Evolutionary conservation across 768 basidiomycete genomes (phyloP).

Genomic region (Termitomyces sp.): DNA sequence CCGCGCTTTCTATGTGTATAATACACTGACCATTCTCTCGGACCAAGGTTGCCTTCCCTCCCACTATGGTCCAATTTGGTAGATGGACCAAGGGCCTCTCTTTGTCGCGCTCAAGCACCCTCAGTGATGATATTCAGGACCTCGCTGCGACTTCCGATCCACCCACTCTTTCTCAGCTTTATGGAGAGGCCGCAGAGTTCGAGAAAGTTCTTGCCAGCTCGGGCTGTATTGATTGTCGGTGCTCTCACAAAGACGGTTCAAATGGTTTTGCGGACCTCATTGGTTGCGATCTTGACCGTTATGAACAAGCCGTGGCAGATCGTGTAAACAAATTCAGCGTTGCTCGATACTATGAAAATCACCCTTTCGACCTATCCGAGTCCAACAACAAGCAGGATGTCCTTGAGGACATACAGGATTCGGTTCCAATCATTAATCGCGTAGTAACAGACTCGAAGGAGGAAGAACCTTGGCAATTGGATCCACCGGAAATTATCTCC

Average conservation of each 20-base stretch:
- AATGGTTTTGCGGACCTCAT: conserved; percentile 38
- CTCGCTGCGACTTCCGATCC: conserved; percentile 8
- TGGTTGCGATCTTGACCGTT: conserved; percentile 29
- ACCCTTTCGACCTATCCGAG: conserved; percentile 18
- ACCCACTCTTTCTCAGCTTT: conserved; percentile 28
- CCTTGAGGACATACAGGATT: background rate
- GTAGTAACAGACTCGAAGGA: conserved; percentile 15
- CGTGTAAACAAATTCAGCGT: conserved; percentile 34
- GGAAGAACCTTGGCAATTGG: conserved; percentile 26
- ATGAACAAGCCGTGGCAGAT: conserved; percentile 27
- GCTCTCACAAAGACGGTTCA: conserved; percentile 15
- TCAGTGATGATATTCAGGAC: conserved; percentile 13
- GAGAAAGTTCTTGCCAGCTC: conserved; percentile 26
- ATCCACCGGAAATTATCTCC: conserved; percentile 41
- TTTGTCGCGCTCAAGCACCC: conserved; percentile 6
- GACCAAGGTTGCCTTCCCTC: background rate
- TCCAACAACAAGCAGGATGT: background rate
- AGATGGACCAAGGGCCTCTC: conserved; percentile 7
- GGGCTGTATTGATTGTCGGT: conserved; percentile 17
- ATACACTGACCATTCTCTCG: background rate
- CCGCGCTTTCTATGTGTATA: background rate
- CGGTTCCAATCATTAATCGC: conserved; percentile 18
- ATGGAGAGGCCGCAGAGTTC: conserved; percentile 32
- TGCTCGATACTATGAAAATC: conserved; percentile 22
- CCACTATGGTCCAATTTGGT: conserved; percentile 3